Evolutionary conservation across 1,284 basidiomycete genomes (phyloP).

Genomic region (Apiotrichum gracile): DNA sequence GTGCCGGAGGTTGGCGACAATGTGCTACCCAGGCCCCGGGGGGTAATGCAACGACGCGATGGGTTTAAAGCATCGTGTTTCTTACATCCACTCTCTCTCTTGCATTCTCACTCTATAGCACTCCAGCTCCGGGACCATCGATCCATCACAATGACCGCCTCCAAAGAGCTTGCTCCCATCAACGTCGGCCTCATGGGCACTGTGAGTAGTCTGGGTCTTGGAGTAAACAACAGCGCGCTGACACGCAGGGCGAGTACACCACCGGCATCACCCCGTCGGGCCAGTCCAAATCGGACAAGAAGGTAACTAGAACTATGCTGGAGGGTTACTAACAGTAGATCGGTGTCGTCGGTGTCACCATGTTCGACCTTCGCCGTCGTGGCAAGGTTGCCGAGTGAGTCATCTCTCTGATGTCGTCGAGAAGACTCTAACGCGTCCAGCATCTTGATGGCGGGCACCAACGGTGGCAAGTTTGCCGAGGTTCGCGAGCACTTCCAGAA

Average conservation of each 20-base stretch:
- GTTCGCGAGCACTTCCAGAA: constrained; percentile 73
- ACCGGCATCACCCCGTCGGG: constrained; percentile 86
- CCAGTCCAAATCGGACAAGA: constrained; percentile 91
- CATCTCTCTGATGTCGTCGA: too few relatives aligned
- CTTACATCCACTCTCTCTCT: not conserved
- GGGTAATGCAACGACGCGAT: not conserved
- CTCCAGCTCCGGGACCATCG: not conserved
- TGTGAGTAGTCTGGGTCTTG: constrained; percentile 25
- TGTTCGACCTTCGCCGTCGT: constrained; percentile 79
- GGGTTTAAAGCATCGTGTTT: not conserved
- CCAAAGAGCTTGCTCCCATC: constrained; percentile 30
- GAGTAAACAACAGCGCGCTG: not conserved
- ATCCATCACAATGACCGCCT: constrained; percentile 8
- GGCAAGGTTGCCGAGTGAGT: constrained; percentile 61
- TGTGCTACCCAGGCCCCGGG: not conserved
- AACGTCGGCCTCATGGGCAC: constrained; percentile 45
- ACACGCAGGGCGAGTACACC: constrained; percentile 60
- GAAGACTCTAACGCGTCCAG: too few relatives aligned
- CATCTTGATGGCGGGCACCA: constrained; percentile 46
- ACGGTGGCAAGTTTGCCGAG: constrained; percentile 59
- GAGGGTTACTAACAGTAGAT: constrained; percentile 48
- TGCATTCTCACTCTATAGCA: not conserved
- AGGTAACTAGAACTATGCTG: constrained; percentile 50
- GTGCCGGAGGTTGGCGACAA: too few relatives aligned
- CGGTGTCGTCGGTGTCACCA: constrained; percentile 75